These are phyloP conservation scores for Anacardium occidentale DNA, from an alignment of 345 rosid species.

Conservation along the genomic window DNA sequence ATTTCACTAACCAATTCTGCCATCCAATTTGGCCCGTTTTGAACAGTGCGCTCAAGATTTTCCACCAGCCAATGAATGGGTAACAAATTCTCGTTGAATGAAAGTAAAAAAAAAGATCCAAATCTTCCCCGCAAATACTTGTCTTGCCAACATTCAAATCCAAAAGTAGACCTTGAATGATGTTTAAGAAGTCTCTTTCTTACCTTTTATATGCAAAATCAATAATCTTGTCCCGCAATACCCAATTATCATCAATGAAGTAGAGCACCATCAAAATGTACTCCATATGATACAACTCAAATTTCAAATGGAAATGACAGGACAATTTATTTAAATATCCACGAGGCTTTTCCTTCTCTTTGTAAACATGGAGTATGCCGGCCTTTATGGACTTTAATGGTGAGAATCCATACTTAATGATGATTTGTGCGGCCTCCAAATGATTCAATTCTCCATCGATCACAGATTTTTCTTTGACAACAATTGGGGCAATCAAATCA, in stretches of 20 bases:
- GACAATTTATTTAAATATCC: background rate
- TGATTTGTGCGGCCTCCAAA: background rate
- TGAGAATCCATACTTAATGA: background rate
- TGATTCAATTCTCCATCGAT: background rate
- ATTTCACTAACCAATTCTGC: background rate
- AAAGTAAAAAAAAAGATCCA: background rate
- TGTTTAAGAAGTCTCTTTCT: too few species aligned
- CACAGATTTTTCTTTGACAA: background rate
- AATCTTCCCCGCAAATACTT: too few species aligned
- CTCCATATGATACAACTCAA: background rate
- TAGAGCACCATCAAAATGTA: background rate
- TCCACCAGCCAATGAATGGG: too few species aligned
- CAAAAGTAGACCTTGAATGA: background rate
- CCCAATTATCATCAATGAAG: constrained; percentile 13
- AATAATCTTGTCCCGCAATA: background rate
- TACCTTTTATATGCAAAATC: background rate
- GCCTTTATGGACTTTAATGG: background rate
- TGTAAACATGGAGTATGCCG: constrained; percentile 4
- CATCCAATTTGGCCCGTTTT: too few species aligned
- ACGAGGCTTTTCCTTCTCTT: background rate
- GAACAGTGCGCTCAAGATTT: too few species aligned
- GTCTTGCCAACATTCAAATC: background rate
- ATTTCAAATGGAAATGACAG: background rate
- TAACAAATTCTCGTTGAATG: too few species aligned
- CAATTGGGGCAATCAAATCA: background rate